Evolutionary conservation across 2,329 filamentous ascomycete species (phyloP), one percentile per base, ranked within the genome.

Genomic region (Hyphodiscus sp.): DNA sequence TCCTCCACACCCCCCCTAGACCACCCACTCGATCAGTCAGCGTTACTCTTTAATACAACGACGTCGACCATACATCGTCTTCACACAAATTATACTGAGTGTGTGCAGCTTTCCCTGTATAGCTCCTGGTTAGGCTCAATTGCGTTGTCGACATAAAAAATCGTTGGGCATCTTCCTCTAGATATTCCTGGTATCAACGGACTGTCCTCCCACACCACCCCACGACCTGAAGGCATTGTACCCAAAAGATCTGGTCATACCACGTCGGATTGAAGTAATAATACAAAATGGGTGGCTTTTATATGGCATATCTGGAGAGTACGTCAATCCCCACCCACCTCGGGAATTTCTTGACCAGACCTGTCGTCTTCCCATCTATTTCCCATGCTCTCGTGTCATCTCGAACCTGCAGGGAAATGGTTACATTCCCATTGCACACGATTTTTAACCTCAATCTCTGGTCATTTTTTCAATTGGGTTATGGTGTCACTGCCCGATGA

Each of bases 201-300:
- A 49, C 51, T 63, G 55, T 62, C 62, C 54, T 58, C 57, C 61
- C 63, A 66, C 60, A 64, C 61, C 56, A 57, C 47, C 51, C 50
- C 56, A 57, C 53, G 41, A 53, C 57, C 41, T 38, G 58, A 52
- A 55, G 54, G 47, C 54, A 41, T 52, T 55, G 52, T 61, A 62
- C 52, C 59, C 60, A 58, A 51, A 49, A 45, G 56, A 60, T 52
- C 49, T 44, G 54, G 45, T 49, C 41, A n/a, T 43, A 26, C 59
- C 59, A 56, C 45, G 56, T 49, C 52, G 50, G 51, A 48, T 52
- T 57, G 57, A 43, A 54, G 47, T 57, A 58, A 60, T 43, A 50
- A 57, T 47, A 55, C 49, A 77, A 63, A 58, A 85, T 85, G 81
- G 76, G 75, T 63, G 82, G 82, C 60, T 85, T 84, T 67, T 85